Conservation (phyloP, 352 stramenopile genomes). For the Globisporangium carolinianum region DNA sequence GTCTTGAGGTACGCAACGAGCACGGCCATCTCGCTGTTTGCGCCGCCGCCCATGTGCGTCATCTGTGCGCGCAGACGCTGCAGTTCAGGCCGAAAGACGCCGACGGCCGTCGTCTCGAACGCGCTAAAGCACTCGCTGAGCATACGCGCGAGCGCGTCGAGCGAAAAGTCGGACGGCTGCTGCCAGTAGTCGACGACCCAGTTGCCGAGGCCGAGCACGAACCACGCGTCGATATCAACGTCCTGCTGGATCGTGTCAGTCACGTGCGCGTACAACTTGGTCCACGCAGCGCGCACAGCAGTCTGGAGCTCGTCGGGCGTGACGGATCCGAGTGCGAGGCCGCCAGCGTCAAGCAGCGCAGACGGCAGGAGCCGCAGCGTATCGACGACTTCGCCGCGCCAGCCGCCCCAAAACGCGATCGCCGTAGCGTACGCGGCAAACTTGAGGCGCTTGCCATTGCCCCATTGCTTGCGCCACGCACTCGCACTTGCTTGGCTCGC, state of each 20-base stretch:
- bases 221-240: conserved; percentile 62
- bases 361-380: conserved; percentile 41
- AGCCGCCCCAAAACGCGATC: conserved; percentile 56
- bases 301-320: conserved; percentile 1
- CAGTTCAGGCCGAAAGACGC: conserved; percentile 51
- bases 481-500: conserved; percentile 20
- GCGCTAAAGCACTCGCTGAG: conserved; percentile 43
- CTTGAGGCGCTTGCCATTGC: conserved; percentile 59
- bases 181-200: conserved; percentile 82
- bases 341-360: conserved; percentile 58
- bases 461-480: conserved; percentile 39
- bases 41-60: conserved; percentile 28
- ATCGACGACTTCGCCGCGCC: conserved; percentile 39
- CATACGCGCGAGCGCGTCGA: conserved; percentile 62
- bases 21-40: conserved; percentile 32
- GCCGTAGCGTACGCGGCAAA: conserved; percentile 48
- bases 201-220: conserved; percentile 57
- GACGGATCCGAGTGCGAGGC: conserved; percentile 3
- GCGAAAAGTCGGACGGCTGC: conserved; percentile 66
- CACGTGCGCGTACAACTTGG: conserved; percentile 6
- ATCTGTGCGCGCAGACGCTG: conserved; percentile 38
- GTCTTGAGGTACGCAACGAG: conserved; percentile 64
- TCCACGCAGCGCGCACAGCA: conserved; percentile 4
- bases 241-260: conserved; percentile 43
- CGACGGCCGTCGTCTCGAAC: conserved; percentile 43